Conservation (phyloP, 164 flowering plant species). For the Sextonia rubra region DNA sequence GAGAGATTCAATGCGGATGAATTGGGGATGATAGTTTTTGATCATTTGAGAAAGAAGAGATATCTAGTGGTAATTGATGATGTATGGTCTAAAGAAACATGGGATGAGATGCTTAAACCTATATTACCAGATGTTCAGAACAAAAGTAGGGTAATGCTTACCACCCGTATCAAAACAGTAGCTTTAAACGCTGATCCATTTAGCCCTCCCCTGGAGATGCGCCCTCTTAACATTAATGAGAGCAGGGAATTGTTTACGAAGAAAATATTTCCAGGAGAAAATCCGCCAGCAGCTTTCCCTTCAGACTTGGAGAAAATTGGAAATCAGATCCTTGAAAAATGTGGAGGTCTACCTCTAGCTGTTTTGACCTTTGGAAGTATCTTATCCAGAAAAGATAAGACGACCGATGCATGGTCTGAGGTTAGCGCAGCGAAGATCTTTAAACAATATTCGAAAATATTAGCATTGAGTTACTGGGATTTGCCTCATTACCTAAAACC, state of each 20-base stretch:
- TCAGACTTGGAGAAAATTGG: neutral
- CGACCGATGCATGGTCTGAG: slow-evolving; percentile 31
- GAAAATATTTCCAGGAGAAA: slow-evolving; percentile 11
- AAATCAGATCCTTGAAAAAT: slow-evolving; percentile 33
- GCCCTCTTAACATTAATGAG: slow-evolving; percentile 8
- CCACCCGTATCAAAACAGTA: slow-evolving; percentile 4
- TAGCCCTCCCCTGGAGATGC: neutral
- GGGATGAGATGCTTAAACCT: slow-evolving; percentile 17
- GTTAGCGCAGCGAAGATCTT: too few relatives aligned
- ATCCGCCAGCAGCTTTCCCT: neutral
- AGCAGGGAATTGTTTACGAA: slow-evolving; percentile 30
- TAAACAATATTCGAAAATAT: slow-evolving; percentile 12
- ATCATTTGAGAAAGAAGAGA: neutral
- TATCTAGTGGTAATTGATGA: slow-evolving; percentile 37
- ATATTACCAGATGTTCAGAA: slow-evolving; percentile 21
- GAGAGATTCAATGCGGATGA: slow-evolving; percentile 23
- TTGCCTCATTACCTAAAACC: slow-evolving; percentile 39
- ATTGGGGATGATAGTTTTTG: slow-evolving; percentile 15
- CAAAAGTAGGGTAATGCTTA: slow-evolving; percentile 1
- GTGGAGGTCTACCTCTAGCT: slow-evolving; percentile 48
- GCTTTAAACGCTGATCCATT: slow-evolving; percentile 6
- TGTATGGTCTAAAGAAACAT: slow-evolving; percentile 24
- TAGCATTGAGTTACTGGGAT: slow-evolving; percentile 43
- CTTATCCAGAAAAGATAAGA: slow-evolving; percentile 26
- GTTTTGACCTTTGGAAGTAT: slow-evolving; percentile 44